phyloP scores from a whole-genome alignment of 192 early-diverging fungal species.

The Cladochytrium replicatum region DNA sequence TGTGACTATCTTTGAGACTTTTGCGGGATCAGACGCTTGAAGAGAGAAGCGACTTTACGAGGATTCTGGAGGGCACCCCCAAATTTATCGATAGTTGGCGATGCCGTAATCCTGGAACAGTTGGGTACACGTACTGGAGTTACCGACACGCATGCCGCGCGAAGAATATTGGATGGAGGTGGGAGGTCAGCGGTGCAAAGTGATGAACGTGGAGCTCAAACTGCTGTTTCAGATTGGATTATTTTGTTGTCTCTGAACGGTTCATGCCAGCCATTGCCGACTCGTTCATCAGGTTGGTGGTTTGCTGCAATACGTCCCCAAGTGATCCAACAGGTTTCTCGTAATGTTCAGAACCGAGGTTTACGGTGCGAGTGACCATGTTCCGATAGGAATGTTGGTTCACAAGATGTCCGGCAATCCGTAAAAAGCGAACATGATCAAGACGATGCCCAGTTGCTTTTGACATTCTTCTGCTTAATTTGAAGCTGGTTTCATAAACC shows the following conservation, averaged over 20 bases:
- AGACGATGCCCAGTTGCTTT: too few species aligned
- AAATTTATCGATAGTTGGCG: conserved; percentile 65
- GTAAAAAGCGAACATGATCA: too few species aligned
- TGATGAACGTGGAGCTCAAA: neutral
- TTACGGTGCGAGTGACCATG: conserved; percentile 85
- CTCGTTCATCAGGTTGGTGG: conserved; percentile 54
- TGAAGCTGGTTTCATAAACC: too few species aligned
- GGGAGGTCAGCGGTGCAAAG: neutral
- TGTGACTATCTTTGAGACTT: conserved; percentile 18
- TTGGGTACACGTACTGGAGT: conserved; percentile 66
- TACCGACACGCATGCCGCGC: conserved; percentile 62
- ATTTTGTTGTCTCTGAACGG: conserved; percentile 61
- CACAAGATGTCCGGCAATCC: too few species aligned
- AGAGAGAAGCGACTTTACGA: conserved; percentile 65
- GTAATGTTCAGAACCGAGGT: conserved; percentile 26
- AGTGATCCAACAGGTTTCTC: too few species aligned
- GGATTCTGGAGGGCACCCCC: conserved; percentile 34
- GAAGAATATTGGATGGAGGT: conserved; percentile 66
- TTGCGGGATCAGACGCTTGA: conserved; percentile 75
- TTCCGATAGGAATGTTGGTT: conserved; percentile 70
- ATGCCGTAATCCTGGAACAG: conserved; percentile 54
- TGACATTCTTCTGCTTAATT: too few species aligned
- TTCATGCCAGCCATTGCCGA: conserved; percentile 47
- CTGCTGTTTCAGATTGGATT: conserved; percentile 50
- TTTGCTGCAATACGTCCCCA: too few species aligned